phyloP scores from a whole-genome alignment of 169 alveolate genomes.

The Fabrea salina region DNA sequence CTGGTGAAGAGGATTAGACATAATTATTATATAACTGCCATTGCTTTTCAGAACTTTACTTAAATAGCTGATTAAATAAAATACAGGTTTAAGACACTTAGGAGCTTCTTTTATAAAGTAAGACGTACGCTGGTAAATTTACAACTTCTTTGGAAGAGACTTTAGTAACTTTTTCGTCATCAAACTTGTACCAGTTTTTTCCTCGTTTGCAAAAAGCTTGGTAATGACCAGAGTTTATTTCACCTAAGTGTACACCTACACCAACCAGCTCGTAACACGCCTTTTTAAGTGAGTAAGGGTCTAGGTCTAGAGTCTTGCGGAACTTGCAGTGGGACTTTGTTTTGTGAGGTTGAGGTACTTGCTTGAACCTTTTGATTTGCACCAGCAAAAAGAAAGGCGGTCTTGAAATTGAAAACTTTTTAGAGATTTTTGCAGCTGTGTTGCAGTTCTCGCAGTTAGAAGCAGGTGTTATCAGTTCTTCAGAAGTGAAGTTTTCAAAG shows the following conservation, averaged over 20 bases:
- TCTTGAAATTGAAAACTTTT: neutral
- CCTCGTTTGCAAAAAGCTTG: constrained; percentile 28
- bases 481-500: neutral
- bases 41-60: neutral
- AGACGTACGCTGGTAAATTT: neutral
- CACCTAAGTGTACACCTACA: constrained; percentile 16
- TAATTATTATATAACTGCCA: constrained; percentile 6
- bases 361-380: constrained; percentile 13
- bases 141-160: neutral
- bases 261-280: neutral
- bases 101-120: too few relatives aligned
- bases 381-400: neutral
- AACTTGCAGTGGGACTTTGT: neutral
- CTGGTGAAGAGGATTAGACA: neutral
- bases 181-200: constrained; percentile 15
- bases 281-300: neutral
- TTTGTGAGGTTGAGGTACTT: neutral
- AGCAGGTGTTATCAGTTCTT: neutral
- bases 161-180: neutral
- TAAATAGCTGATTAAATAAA: too few relatives aligned
- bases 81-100: too few relatives aligned
- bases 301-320: neutral
- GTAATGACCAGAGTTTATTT: constrained; percentile 15
- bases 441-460: neutral
- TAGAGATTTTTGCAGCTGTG: neutral